Percentiles rank a stretch among this genome's conserved stretches.
These are phyloP conservation scores for Phialocephala subalpina DNA, from an alignment of 2,329 filamentous ascomycete species.

Conservation along the genomic window DNA sequence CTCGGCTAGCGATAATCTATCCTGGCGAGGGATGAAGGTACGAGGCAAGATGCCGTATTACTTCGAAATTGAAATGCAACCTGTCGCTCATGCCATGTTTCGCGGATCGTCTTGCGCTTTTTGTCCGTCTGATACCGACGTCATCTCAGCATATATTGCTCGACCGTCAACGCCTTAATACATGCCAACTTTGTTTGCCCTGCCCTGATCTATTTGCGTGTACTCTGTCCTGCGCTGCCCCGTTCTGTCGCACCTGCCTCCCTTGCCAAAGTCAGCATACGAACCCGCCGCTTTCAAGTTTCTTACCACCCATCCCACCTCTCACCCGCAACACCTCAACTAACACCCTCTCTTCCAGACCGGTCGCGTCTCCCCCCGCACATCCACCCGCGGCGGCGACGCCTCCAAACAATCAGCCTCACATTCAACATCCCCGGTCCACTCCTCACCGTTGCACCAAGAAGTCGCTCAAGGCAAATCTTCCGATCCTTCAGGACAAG, in stretches of 20 bases:
- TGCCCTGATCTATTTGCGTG: no score
- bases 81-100: constrained; percentile 3
- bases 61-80: constrained; percentile 19
- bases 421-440: constrained; percentile 37
- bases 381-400: constrained; percentile 28
- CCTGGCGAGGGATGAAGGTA: constrained; percentile 26
- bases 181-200: constrained; percentile 6
- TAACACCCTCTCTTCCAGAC: constrained; percentile 25
- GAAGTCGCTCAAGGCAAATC: constrained; percentile 24
- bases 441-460: constrained; percentile 59
- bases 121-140: background rate
- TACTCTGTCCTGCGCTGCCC: constrained; percentile 9
- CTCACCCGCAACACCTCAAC: constrained; percentile 5
- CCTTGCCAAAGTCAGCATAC: constrained; percentile 19
- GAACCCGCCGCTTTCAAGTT: constrained; percentile 4
- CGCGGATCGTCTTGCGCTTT: constrained; percentile 6
- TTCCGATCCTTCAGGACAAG: constrained; percentile 16
- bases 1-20: constrained; percentile 7
- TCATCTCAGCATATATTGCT: background rate
- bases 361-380: constrained; percentile 38
- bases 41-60: constrained; percentile 34
- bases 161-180: background rate
- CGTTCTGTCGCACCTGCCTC: constrained; percentile 5
- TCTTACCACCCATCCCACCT: constrained; percentile 6
- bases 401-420: constrained; percentile 23